Evolutionary conservation across 192 early-diverging fungal genomes (phyloP), one percentile per base, ranked within the genome.

Genomic region (Backusella tuberculispora): DNA sequence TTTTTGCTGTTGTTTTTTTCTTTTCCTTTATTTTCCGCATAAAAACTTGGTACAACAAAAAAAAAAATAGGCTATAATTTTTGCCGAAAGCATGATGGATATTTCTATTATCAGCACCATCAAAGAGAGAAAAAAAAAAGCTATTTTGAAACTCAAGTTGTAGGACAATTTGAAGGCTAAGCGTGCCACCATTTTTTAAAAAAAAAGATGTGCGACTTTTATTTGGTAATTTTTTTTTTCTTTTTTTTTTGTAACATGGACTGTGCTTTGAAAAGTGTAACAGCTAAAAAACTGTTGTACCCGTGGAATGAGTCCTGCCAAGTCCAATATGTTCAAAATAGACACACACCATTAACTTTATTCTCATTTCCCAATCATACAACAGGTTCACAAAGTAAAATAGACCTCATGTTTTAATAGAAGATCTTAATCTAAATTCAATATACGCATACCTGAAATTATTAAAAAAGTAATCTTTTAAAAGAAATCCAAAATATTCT

Each of bases 171-270:
- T 53, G 50, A 24, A 53, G 19, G 19, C 50, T 19, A 53, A 53
- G 50, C 19, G 50, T 53, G 19, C 8, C n/a, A 53, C 50, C 50
- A 53, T 53, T 19, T 24, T 21, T 53, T 9, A 53, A 53, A 21
- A 53, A 53, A 53, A 19, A 43, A 43, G 42, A 19, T 7, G 3
- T 8, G 19, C 50, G n/a, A 19, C 19, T 17, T 53, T 9, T 53
- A 53, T 53, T 53, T 53, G 19, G 50, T 19, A 9, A 53, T 9
- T 19, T 19, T 24, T 0, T 43, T 9, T 43, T 43, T 4, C 4
- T 43, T 53, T 53, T 19, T 43, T 53, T 53, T 53, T 53, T 19
- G 50, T 53, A 53, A 53, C 50, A 53, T 53, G 50, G 50, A 53
- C 50, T 53, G 50, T 53, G 50, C 50, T 53, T 9, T 21, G 29